Evolutionary conservation across 73 alveolate species (phyloP).

Genomic region (Uronychia setigera): DNA sequence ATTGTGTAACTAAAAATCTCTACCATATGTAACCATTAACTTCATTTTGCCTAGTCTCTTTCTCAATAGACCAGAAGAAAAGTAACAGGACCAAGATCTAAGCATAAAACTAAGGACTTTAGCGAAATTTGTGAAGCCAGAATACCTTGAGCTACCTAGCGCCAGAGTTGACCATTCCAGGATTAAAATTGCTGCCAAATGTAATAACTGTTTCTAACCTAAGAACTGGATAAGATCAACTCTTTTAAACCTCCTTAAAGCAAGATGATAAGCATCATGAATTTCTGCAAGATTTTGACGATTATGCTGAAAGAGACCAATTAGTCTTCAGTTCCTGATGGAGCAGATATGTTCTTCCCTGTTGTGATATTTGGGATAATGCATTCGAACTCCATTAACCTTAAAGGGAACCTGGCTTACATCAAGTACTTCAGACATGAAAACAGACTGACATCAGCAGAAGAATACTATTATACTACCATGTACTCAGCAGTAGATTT

Average conservation of each 20-base stretch:
- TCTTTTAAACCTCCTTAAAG: slow-evolving; percentile 22
- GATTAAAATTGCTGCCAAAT: not conserved
- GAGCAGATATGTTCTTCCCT: slow-evolving; percentile 54
- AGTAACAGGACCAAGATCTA: not conserved
- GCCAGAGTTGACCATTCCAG: not conserved
- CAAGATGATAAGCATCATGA: slow-evolving; percentile 29
- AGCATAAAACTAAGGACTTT: not conserved
- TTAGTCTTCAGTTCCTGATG: slow-evolving; percentile 4
- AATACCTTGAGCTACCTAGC: not conserved
- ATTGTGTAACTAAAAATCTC: not conserved
- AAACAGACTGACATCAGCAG: not conserved
- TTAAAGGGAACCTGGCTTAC: not conserved
- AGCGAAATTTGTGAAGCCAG: not conserved
- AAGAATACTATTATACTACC: slow-evolving; percentile 8
- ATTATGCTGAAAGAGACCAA: slow-evolving; percentile 37
- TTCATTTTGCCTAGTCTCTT: not conserved
- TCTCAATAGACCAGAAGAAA: not conserved
- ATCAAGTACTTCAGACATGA: slow-evolving; percentile 4
- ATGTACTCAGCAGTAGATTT: slow-evolving; percentile 3
- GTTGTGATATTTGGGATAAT: slow-evolving; percentile 7
- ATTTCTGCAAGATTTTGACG: slow-evolving; percentile 18
- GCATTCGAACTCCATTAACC: not conserved
- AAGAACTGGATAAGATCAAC: slow-evolving; percentile 13
- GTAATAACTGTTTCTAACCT: not conserved
- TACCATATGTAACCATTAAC: not conserved